phyloP scores from a whole-genome alignment of 192 early-diverging fungal genomes.

The Coemansia nantahalensis region DNA sequence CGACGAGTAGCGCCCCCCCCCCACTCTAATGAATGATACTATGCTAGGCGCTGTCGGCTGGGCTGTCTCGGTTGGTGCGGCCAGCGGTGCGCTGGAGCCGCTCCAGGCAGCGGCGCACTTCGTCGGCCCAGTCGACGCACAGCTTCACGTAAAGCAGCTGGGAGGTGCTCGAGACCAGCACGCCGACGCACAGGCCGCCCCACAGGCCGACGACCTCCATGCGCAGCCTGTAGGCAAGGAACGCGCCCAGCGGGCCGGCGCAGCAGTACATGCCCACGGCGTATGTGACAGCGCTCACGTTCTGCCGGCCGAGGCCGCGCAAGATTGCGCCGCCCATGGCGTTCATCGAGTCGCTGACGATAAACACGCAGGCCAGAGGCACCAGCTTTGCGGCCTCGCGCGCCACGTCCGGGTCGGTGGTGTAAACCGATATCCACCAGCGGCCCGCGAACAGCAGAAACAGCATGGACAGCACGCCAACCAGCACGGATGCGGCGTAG shows the following conservation, averaged over 20 bases:
- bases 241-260: conserved; percentile 43
- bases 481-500: conserved; percentile 52
- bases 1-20: background rate
- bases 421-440: conserved; percentile 55
- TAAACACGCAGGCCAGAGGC: conserved; percentile 68
- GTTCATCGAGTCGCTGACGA: conserved; percentile 55
- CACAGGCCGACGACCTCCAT: conserved; percentile 22
- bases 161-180: conserved; percentile 4
- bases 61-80: too few species aligned
- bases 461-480: conserved; percentile 31
- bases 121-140: conserved; percentile 24
- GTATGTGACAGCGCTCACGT: conserved; percentile 44
- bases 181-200: conserved; percentile 23
- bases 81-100: conserved; percentile 4
- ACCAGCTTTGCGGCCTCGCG: conserved; percentile 64
- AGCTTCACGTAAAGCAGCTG: conserved; percentile 19
- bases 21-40: background rate
- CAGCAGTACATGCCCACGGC: conserved; percentile 46
- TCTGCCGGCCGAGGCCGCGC: conserved; percentile 52
- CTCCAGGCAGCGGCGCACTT: conserved; percentile 17
- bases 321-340: conserved; percentile 53
- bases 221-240: conserved; percentile 28
- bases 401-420: conserved; percentile 65
- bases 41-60: too few species aligned
- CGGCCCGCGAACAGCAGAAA: conserved; percentile 9